Evolutionary conservation across 2,329 filamentous ascomycete genomes (phyloP), one percentile per base, ranked within the genome.

Genomic region (Penicillium frequentans): DNA sequence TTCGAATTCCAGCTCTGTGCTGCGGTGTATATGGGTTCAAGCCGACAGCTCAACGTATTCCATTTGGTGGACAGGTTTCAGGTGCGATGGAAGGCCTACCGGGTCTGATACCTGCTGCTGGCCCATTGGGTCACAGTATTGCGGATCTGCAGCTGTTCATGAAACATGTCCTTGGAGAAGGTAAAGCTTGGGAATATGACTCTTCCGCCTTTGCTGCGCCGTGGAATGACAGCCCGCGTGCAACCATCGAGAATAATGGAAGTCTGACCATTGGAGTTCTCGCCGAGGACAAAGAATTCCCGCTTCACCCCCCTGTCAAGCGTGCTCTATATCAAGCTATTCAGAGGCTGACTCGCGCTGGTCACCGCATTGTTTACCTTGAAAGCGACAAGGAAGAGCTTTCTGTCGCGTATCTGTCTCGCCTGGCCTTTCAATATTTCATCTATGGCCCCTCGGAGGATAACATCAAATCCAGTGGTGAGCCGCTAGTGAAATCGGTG

Each of bases 301-400:
- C 80, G 0, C 69, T 84, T 0, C 81, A 84, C 24, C 82, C 84
- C 0, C 79, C 82, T 0, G 75, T 85, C 1, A 74, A 72, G 1
- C 73, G 81, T 2, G 73, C 79, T 1, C 58, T 85, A 1, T 70
- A 78, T 5, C 68, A 64, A 0, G 80, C 79, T 0, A 68, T 75
- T 0, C 67, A 69, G 0, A 64, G 62, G 0, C 65, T 86, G 3
- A 64, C 71, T 33, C 68, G 64, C 0, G 74, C 75, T 0, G 83
- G 83, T 0, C 81, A 85, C 59, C 68, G 66, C 0, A 64, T 85
- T 0, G 57, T 83, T 0, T 59, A 61, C 0, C 58, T 82, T 27
- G 60, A 70, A 11, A 56, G 78, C 42, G 69, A 77, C 27, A 72
- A 49, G 2, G 58, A 59, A 21, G 54, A 59, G 13, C 48, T 54